Conservation (phyloP, 176 grass and related monocot genomes). For the Tuctoria greenei region DNA sequence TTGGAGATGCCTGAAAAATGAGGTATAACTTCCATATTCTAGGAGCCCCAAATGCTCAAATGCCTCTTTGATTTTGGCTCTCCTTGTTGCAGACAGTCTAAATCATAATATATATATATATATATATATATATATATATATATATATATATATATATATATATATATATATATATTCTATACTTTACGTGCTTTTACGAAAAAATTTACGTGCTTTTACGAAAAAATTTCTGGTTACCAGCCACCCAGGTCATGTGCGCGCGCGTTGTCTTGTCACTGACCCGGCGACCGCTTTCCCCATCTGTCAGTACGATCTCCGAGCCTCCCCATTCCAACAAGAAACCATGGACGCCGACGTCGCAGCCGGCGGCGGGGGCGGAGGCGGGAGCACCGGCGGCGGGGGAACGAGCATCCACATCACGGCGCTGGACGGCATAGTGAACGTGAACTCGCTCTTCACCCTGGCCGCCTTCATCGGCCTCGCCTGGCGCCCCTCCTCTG, state of each 20-base stretch:
- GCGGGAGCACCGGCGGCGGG: conserved; percentile 12
- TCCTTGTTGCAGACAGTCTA: too few species aligned
- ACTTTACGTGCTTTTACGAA: too few species aligned
- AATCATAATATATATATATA: too few species aligned
- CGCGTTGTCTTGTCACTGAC: not conserved
- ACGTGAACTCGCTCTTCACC: conserved; percentile 94
- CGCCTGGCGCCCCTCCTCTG: conserved; percentile 65
- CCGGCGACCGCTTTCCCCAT: not conserved
- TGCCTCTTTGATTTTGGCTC: too few species aligned
- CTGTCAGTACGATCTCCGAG: not conserved
- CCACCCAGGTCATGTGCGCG: not conserved
- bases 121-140: too few species aligned
- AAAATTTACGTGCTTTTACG: too few species aligned
- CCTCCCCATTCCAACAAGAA: not conserved
- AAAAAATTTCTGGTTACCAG: too few species aligned
- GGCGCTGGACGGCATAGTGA: conserved; percentile 91
- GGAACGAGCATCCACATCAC: conserved; percentile 85
- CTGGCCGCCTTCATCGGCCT: conserved; percentile 75
- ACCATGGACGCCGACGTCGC: conserved; percentile 29
- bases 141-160: too few species aligned
- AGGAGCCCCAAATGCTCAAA: too few species aligned
- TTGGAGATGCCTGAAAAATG: too few species aligned
- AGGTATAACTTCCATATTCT: too few species aligned
- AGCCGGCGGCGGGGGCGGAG: not conserved
- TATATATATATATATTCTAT: too few species aligned